Conservation (phyloP, 2,329 filamentous ascomycete species). For the Hypoxylon rubiginosum region DNA sequence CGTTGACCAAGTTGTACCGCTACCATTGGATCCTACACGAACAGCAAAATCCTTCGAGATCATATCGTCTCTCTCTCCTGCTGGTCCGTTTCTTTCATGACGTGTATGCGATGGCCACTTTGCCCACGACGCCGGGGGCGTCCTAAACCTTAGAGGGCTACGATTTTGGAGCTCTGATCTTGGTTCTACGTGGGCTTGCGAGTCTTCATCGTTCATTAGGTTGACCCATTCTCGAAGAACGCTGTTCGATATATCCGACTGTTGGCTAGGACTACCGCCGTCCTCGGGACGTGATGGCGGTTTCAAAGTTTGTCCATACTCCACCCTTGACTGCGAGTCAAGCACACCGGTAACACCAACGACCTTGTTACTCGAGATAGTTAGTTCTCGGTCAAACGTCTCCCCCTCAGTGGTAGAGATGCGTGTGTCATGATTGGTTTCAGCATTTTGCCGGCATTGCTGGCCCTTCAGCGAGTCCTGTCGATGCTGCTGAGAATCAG, state of each 20-base stretch:
- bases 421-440: not conserved
- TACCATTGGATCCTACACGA: constrained; percentile 15
- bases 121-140: constrained; percentile 51
- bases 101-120: constrained; percentile 53
- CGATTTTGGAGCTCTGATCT: constrained; percentile 20
- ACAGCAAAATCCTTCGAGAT: constrained; percentile 46
- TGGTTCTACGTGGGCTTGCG: constrained; percentile 21
- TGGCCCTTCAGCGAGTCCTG: constrained; percentile 2
- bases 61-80: constrained; percentile 47
- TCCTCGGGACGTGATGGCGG: constrained; percentile 21
- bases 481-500: not conserved
- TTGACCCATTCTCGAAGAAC: constrained; percentile 50
- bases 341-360: not conserved
- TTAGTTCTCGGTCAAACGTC: not conserved
- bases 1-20: constrained; percentile 18
- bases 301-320: constrained; percentile 20
- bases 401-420: not conserved
- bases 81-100: constrained; percentile 46
- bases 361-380: not conserved
- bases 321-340: constrained; percentile 13
- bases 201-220: constrained; percentile 45
- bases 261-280: constrained; percentile 15
- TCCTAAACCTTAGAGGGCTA: constrained; percentile 25
- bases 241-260: constrained; percentile 43
- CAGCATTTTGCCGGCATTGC: constrained; percentile 5